Conservation (phyloP, 495 filamentous ascomycete genomes). For the Neurospora sublineolata region DNA sequence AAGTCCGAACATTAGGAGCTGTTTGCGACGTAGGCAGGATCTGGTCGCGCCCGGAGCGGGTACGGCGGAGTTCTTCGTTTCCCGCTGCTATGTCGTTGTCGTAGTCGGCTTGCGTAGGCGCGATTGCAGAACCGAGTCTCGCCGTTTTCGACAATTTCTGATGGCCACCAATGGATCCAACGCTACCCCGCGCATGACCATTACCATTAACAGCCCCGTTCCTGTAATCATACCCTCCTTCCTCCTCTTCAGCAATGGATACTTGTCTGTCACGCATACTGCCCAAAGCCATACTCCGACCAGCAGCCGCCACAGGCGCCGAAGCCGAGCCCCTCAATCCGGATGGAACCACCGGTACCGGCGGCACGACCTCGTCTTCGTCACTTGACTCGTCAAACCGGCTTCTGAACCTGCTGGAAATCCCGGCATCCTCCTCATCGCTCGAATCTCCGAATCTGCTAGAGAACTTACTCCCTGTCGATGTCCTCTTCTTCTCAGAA, state of each 20-base stretch:
- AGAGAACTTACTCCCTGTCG: constrained; percentile 18
- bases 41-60: constrained; percentile 26
- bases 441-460: constrained; percentile 54
- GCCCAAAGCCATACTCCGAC: neutral
- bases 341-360: constrained; percentile 6
- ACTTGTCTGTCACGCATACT: neutral
- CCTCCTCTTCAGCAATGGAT: neutral
- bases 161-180: neutral
- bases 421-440: constrained; percentile 52
- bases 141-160: neutral
- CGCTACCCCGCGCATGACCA: neutral
- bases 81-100: neutral
- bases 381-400: constrained; percentile 79
- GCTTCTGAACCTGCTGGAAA: constrained; percentile 43
- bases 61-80: constrained; percentile 12
- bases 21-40: constrained; percentile 16
- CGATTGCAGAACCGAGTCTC: neutral
- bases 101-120: neutral
- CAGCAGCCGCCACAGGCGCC: neutral
- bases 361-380: constrained; percentile 37
- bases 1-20: constrained; percentile 3
- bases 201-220: neutral
- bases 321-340: neutral
- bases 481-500: constrained; percentile 2
- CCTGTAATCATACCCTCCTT: neutral